These are phyloP conservation scores for Smallanthus sonchifolius DNA, from an alignment of 129 eudicot species.

Conservation along the genomic window DNA sequence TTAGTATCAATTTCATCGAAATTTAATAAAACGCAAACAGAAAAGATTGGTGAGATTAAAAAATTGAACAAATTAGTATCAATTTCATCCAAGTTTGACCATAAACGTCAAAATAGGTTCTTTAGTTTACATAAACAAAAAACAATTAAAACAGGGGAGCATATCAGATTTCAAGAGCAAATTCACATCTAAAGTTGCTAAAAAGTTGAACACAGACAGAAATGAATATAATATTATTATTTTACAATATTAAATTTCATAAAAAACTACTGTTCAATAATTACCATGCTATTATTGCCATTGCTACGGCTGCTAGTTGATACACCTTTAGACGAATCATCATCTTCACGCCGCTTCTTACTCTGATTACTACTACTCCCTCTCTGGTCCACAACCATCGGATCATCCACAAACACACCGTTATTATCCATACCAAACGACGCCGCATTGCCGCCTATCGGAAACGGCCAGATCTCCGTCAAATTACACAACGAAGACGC, in stretches of 20 bases:
- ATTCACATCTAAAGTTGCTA: not conserved
- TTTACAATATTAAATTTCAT: no score
- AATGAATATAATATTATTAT: not conserved
- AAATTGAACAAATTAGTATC: no score
- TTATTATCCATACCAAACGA: slow-evolving; percentile 25
- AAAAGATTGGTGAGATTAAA: slow-evolving; percentile 11
- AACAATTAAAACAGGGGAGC: not conserved
- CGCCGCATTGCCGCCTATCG: slow-evolving; percentile 31
- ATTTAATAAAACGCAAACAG: no score
- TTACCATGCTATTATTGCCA: slow-evolving; percentile 62
- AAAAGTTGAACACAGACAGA: not conserved
- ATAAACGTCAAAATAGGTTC: not conserved
- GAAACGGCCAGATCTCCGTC: slow-evolving; percentile 89
- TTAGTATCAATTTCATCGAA: not conserved
- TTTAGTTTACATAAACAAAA: not conserved
- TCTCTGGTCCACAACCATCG: slow-evolving; percentile 49
- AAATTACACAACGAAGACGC: slow-evolving; percentile 44
- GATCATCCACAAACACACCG: slow-evolving; percentile 33
- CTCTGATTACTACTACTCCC: slow-evolving; percentile 14
- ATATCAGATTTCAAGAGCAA: not conserved
- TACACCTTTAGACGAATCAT: slow-evolving; percentile 48
- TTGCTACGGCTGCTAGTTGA: slow-evolving; percentile 56
- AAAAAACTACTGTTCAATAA: not conserved
- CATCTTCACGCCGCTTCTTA: slow-evolving; percentile 53
- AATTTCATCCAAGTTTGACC: not conserved